Evolutionary conservation across 352 stramenopile genomes (phyloP).

Genomic region (Thalassiosira livingstoniorum): DNA sequence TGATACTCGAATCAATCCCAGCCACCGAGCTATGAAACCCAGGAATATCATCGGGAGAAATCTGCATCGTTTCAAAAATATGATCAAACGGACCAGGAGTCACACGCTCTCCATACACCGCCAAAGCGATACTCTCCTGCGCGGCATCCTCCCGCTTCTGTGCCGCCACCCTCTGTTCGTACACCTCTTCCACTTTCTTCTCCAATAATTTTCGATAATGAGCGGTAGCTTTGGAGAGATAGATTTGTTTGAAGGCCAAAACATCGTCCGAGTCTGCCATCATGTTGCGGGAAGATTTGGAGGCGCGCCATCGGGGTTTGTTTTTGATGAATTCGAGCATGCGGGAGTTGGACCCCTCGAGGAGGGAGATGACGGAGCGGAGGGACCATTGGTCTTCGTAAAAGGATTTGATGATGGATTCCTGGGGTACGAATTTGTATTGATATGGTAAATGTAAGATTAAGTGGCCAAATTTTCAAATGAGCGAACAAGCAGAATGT

Average conservation of each 20-base stretch:
- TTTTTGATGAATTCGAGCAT: constrained; percentile 59
- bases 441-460: not conserved
- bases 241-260: constrained; percentile 56
- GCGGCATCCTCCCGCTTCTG: constrained; percentile 26
- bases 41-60: constrained; percentile 36
- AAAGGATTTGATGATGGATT: constrained; percentile 48
- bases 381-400: constrained; percentile 38
- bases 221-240: constrained; percentile 36
- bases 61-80: constrained; percentile 43
- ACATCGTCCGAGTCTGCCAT: constrained; percentile 38
- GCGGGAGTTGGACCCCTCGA: constrained; percentile 37
- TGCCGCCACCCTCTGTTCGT: constrained; percentile 5
- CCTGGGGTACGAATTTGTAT: not conserved
- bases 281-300: constrained; percentile 4
- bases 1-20: not conserved
- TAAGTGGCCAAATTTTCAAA: not conserved
- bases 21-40: too few species aligned
- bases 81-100: constrained; percentile 43
- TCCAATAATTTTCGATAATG: constrained; percentile 27
- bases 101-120: constrained; percentile 3
- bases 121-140: constrained; percentile 20
- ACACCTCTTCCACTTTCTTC: constrained; percentile 49
- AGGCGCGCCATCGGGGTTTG: constrained; percentile 37
- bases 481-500: not conserved
- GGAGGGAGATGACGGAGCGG: constrained; percentile 28